These are phyloP conservation scores for Saposhnikovia divaricata DNA, from an alignment of 129 eudicot genomes.

Conservation along the genomic window DNA sequence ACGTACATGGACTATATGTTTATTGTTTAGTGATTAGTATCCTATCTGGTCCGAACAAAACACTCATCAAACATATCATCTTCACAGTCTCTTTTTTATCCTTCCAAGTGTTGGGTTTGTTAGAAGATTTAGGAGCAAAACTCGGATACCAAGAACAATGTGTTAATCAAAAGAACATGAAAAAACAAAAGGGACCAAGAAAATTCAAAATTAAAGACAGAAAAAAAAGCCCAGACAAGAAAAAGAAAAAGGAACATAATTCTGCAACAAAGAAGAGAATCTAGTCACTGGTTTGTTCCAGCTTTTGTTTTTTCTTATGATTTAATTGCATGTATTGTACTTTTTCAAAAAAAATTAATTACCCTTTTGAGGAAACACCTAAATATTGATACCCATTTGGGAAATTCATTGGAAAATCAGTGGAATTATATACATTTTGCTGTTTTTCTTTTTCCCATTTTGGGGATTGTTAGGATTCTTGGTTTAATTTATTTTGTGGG, in stretches of 20 bases:
- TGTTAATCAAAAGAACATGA: neutral
- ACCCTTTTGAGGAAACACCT: slow-evolving; percentile 13
- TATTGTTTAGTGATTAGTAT: neutral
- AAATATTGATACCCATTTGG: slow-evolving; percentile 19
- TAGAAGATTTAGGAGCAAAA: slow-evolving; percentile 59
- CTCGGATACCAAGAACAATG: slow-evolving; percentile 32
- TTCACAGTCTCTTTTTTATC: slow-evolving; percentile 16
- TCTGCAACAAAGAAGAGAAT: slow-evolving; percentile 1
- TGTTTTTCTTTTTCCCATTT: slow-evolving; percentile 2
- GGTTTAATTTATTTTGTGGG: slow-evolving; percentile 5
- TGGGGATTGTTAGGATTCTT: slow-evolving; percentile 7
- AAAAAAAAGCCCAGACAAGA: neutral
- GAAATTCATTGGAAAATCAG: neutral
- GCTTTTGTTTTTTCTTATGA: slow-evolving; percentile 26
- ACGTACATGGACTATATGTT: neutral
- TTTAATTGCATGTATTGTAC: neutral
- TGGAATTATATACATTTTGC: slow-evolving; percentile 3
- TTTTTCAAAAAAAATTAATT: slow-evolving; percentile 18
- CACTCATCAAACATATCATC: slow-evolving; percentile 12
- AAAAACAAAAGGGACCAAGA: slow-evolving; percentile 1
- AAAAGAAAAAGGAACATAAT: slow-evolving; percentile 5
- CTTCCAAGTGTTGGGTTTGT: slow-evolving; percentile 59
- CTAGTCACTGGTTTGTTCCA: slow-evolving; percentile 12
- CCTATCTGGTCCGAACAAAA: slow-evolving; percentile 9
- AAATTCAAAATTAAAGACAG: neutral